Percentiles rank a stretch among this genome's conserved stretches.
phyloP scores from a whole-genome alignment of 139 green algal genomes.

The Axilococcus clingmanii region DNA sequence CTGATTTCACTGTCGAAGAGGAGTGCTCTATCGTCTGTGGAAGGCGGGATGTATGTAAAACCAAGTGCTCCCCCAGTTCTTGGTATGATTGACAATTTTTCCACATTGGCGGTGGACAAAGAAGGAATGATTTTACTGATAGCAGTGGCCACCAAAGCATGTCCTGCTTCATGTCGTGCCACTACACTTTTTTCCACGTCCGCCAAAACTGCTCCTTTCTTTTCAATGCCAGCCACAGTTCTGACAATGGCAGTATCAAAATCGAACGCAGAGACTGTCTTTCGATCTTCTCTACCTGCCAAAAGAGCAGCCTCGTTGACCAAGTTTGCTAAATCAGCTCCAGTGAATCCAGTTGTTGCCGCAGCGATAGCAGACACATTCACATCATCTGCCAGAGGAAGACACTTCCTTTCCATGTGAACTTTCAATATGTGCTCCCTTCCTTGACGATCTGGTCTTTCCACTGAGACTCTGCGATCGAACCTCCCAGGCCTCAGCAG shows the following conservation, averaged over 20 bases:
- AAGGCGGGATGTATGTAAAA: conserved; percentile 63
- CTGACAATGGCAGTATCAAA: conserved; percentile 70
- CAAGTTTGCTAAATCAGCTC: conserved; percentile 86
- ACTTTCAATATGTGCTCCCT: conserved; percentile 59
- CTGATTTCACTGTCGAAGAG: conserved; percentile 84
- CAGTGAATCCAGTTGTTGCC: conserved; percentile 63
- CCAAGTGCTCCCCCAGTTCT: conserved; percentile 71
- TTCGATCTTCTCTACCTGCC: conserved; percentile 24
- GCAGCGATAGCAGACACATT: conserved; percentile 37
- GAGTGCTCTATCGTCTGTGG: conserved; percentile 69
- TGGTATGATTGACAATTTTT: conserved; percentile 81
- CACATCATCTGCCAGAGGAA: conserved; percentile 65
- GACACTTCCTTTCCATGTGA: conserved; percentile 46
- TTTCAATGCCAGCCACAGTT: conserved; percentile 82
- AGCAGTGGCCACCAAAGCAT: conserved; percentile 76
- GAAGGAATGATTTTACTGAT: conserved; percentile 54
- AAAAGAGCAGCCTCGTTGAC: conserved; percentile 77
- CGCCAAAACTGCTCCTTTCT: conserved; percentile 69
- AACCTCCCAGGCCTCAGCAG: conserved; percentile 75
- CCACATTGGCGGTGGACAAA: conserved; percentile 31
- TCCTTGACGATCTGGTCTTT: conserved; percentile 59
- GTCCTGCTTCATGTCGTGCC: conserved; percentile 78
- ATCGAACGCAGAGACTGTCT: conserved; percentile 25
- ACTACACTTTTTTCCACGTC: conserved; percentile 78
- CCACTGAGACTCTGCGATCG: conserved; percentile 65